These are phyloP conservation scores for Hygrocybe punicea DNA, from an alignment of 768 basidiomycete species.

Conservation along the genomic window DNA sequence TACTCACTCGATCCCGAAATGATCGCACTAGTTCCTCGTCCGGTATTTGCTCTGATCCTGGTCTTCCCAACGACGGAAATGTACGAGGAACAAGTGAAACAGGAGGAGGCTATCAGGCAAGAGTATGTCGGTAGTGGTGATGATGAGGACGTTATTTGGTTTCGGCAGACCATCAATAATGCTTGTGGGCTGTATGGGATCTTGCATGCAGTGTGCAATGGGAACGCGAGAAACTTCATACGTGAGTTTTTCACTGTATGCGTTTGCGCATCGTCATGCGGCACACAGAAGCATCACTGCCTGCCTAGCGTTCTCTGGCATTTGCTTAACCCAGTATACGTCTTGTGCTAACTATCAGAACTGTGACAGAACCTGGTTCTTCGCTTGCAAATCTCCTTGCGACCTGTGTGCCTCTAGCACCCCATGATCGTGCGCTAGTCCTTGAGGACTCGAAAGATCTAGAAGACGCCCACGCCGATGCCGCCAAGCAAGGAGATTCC, in stretches of 20 bases:
- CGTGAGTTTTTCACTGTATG: slow-evolving; percentile 10
- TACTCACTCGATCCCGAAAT: slow-evolving; percentile 34
- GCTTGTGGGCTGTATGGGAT: slow-evolving; percentile 39
- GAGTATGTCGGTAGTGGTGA: slow-evolving; percentile 30
- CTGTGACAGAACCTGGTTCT: slow-evolving; percentile 20
- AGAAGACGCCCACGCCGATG: slow-evolving; percentile 28
- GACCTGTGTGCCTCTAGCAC: slow-evolving; percentile 22
- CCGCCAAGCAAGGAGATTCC: slow-evolving; percentile 31
- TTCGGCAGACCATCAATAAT: slow-evolving; percentile 37
- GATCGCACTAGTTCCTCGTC: slow-evolving; percentile 31
- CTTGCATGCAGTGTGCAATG: slow-evolving; percentile 34
- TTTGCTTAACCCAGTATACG: too few species aligned
- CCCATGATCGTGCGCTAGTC: slow-evolving; percentile 28
- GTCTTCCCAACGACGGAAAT: slow-evolving; percentile 25
- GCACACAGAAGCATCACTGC: too few species aligned
- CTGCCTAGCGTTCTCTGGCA: too few species aligned
- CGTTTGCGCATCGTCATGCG: too few species aligned
- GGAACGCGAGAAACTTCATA: slow-evolving; percentile 21
- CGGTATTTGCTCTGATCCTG: slow-evolving; percentile 32
- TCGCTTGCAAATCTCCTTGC: slow-evolving; percentile 24
- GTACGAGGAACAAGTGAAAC: slow-evolving; percentile 18
- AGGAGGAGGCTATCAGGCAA: slow-evolving; percentile 21
- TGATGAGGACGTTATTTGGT: slow-evolving; percentile 36
- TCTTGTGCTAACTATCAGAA: neutral
- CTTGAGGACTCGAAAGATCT: slow-evolving; percentile 29